These are phyloP conservation scores for sorghum (Sorghum bicolor) DNA, from an alignment of 176 grass and related monocot species.

Conservation along the genomic window Sorghum_bicolor_NCBIv3 NC_012870.2:60415501-60416000, in stretches of 20 bases:
- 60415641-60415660: not conserved
- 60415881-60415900: not conserved
- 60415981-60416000: conserved; percentile 86
- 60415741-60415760: conserved; percentile 73
- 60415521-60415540: not conserved
- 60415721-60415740: conserved; percentile 69
- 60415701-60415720: conserved; percentile 66
- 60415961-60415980: conserved; percentile 80
- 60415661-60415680: not conserved
- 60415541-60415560: not conserved
- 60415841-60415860: not conserved
- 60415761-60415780: conserved; percentile 67
- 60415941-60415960: conserved; percentile 62
- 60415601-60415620: conserved; percentile 1
- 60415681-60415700: not conserved
- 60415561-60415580: not conserved
- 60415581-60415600: not conserved
- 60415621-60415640: not conserved
- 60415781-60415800: not conserved
- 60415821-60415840: not conserved
- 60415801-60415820: not conserved
- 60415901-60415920: conserved; percentile 45
- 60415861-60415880: not conserved
- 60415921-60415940: conserved; percentile 77
- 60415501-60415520: not conserved